A percentile compares a stretch with the other conserved stretches of the same genome.
phyloP scores from a whole-genome alignment of 768 basidiomycete species.

The Mycena venus region DNA sequence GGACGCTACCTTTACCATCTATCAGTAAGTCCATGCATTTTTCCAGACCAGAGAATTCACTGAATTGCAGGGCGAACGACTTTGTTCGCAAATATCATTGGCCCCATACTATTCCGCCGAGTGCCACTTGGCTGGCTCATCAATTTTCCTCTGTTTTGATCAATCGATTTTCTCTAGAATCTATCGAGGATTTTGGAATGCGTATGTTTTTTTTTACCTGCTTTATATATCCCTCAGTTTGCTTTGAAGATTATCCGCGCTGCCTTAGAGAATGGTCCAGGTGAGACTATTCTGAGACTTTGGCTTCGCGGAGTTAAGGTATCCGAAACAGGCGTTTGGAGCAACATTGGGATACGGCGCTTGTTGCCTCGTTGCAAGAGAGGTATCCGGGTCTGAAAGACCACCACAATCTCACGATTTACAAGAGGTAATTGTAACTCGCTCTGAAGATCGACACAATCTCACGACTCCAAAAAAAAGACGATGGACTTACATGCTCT shows the following conservation, averaged over 20 bases:
- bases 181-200: neutral
- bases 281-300: too few relatives aligned
- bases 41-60: neutral
- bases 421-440: neutral
- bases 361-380: too few relatives aligned
- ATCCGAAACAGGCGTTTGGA: too few relatives aligned
- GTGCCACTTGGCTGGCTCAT: neutral
- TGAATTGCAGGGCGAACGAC: neutral
- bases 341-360: too few relatives aligned
- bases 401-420: too few relatives aligned
- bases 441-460: neutral
- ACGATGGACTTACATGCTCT: neutral
- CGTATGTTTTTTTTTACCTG: neutral
- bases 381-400: too few relatives aligned
- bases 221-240: too few relatives aligned
- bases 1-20: neutral
- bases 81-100: neutral
- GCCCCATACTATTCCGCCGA: neutral
- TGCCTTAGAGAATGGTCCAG: too few relatives aligned
- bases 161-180: neutral
- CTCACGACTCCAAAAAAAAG: too few relatives aligned
- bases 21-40: neutral
- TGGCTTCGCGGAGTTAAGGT: too few relatives aligned
- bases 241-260: too few relatives aligned
- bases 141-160: neutral